Evolutionary conservation across 768 basidiomycete genomes (phyloP).

Genomic region (Tulasnella sp.): DNA sequence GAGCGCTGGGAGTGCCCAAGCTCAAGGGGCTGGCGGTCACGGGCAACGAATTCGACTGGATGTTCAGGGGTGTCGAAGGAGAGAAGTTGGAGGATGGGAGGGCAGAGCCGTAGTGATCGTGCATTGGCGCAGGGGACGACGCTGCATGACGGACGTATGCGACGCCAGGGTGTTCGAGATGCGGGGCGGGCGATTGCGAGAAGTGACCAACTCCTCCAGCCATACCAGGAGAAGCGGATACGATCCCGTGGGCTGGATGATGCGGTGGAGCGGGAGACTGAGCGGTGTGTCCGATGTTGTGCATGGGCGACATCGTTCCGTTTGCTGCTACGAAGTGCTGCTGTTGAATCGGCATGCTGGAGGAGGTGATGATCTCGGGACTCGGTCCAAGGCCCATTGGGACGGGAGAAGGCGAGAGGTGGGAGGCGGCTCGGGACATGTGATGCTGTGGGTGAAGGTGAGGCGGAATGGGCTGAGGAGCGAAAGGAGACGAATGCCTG

Average conservation of each 20-base stretch:
- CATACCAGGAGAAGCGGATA: conserved; percentile 6
- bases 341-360: not conserved
- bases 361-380: conserved; percentile 2
- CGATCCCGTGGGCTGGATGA: not conserved
- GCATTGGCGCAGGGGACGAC: conserved; percentile 53
- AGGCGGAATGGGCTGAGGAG: conserved; percentile 10
- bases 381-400: not conserved
- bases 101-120: conserved; percentile 23
- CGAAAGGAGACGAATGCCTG: conserved; percentile 21
- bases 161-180: not conserved
- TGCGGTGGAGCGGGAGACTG: conserved; percentile 8
- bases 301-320: conserved; percentile 7
- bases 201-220: not conserved
- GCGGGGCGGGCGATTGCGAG: conserved; percentile 5
- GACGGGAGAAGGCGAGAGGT: conserved; percentile 14
- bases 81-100: conserved; percentile 23
- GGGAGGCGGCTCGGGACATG: not conserved
- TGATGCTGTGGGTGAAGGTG: conserved; percentile 19
- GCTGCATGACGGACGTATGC: conserved; percentile 56
- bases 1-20: not conserved
- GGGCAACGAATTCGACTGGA: conserved; percentile 21
- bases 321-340: not conserved
- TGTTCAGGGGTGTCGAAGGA: conserved; percentile 10
- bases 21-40: not conserved
- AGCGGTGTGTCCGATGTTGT: conserved; percentile 6